Evolutionary conservation across 2,329 filamentous ascomycete species (phyloP), one percentile per base, ranked within the genome.

Genomic region (Colletotrichum paranaense): DNA sequence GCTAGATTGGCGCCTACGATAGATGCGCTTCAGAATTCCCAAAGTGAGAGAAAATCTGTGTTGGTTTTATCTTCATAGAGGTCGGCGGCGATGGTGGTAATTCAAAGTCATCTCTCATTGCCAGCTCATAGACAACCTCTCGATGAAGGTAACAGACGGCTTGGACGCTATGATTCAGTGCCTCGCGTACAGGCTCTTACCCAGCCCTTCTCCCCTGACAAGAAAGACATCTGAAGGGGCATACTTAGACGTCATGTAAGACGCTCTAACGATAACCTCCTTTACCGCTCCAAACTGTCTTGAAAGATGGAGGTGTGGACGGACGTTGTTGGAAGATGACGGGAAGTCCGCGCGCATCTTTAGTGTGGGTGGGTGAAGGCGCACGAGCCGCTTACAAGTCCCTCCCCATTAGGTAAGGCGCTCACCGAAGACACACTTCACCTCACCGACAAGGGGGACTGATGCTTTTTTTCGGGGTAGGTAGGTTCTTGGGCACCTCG

Each of bases 391-490:
- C 62, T 26, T 55, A 9, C 8, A 32, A 12, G 11, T 28, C 22
- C 12, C 22, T 30, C 55, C 9, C 9, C 2, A 66, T 71, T 66
- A 46, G 70, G 0, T 5, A 11, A 46, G 70, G 0, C 3, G 5
- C 24, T 73, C 67, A 73, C 70, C 70, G 60, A 57, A 19, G 14
- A 64, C 5, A 19, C 46, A 55, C 46, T 26, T 53, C 22, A 53
- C 22, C 22, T 55, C 52, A 55, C 52, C 52, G 52, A 26, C n/a
- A 24, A 24, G 22, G 52, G 52, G 52, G 12, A 55, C 52, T 24
- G 24, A 22, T n/a, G 22, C 52, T 35, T 62, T 22, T 14, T 28
- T 12, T 46, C 42, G 42, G 19, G 42, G 42, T 49, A 49, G 42
- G 35, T 38, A 38, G 2, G 42, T 22, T n/a, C 42, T 8, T 49